phyloP scores from a whole-genome alignment of 352 stramenopile genomes.

The Globisporangium nodosum region DNA sequence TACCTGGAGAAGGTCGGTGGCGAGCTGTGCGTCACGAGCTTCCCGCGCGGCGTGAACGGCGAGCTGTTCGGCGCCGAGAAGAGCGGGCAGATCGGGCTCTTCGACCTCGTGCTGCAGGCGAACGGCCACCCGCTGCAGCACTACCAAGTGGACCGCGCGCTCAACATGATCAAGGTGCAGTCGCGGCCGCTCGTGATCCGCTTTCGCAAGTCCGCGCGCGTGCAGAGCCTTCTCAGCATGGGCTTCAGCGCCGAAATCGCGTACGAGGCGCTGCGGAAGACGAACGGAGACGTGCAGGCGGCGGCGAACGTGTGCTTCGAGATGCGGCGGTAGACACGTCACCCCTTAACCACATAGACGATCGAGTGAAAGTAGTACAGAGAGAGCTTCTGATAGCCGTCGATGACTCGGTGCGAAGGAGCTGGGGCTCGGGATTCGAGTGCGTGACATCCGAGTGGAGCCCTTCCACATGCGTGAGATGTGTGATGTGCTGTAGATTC shows the following conservation, averaged over 20 bases:
- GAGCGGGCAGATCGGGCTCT: constrained; percentile 63
- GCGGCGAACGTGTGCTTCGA: constrained; percentile 71
- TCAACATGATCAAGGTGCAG: constrained; percentile 86
- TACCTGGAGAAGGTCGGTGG: constrained; percentile 73
- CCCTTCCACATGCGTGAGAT: too few relatives aligned
- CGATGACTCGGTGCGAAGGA: background rate
- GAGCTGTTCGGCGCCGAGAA: constrained; percentile 76
- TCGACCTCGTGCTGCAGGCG: constrained; percentile 67
- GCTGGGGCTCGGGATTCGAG: background rate
- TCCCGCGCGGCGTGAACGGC: constrained; percentile 54
- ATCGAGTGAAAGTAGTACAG: background rate
- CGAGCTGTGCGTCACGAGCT: constrained; percentile 74
- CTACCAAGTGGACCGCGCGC: constrained; percentile 71
- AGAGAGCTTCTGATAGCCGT: background rate
- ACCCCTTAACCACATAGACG: background rate
- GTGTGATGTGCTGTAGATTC: too few relatives aligned
- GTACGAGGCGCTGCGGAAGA: constrained; percentile 40
- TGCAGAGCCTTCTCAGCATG: constrained; percentile 72
- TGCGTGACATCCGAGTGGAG: background rate
- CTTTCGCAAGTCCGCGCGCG: constrained; percentile 60
- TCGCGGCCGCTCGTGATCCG: constrained; percentile 69
- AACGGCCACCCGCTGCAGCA: constrained; percentile 80
- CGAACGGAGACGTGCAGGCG: constrained; percentile 49
- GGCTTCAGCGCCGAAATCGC: constrained; percentile 54
- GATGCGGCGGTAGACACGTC: constrained; percentile 13